phyloP scores from a whole-genome alignment of 1,284 basidiomycete species.

The Ganoderma sinense region DNA sequence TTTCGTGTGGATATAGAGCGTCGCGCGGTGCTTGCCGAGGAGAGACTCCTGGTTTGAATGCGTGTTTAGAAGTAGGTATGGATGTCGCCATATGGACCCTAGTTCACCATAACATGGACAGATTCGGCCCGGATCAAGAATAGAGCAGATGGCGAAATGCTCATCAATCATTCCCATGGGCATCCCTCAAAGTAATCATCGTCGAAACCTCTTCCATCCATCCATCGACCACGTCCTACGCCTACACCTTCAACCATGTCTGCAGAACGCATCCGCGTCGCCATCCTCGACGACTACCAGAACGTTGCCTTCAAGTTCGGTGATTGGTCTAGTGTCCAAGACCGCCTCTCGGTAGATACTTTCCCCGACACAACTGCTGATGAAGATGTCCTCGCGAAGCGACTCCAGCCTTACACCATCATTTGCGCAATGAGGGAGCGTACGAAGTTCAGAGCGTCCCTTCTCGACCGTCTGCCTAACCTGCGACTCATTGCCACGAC shows the following conservation, averaged over 20 bases:
- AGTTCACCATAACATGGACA: constrained; percentile 11
- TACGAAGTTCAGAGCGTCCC: constrained; percentile 58
- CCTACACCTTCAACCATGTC: constrained; percentile 20
- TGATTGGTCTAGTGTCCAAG: constrained; percentile 57
- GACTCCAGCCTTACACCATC: constrained; percentile 60
- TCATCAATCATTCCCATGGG: constrained; percentile 11
- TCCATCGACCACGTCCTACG: not conserved
- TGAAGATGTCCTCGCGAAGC: constrained; percentile 55
- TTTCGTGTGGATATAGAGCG: not conserved
- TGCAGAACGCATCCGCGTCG: constrained; percentile 43
- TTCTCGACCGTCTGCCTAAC: constrained; percentile 64
- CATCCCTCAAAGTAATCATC: not conserved
- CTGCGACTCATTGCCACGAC: constrained; percentile 68
- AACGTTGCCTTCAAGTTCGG: constrained; percentile 55
- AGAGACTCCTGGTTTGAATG: not conserved
- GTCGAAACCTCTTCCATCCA: not conserved
- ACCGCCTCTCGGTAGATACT: constrained; percentile 51
- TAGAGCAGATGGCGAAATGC: constrained; percentile 11
- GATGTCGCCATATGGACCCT: constrained; percentile 21
- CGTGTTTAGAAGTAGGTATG: constrained; percentile 7
- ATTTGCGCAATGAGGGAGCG: constrained; percentile 76
- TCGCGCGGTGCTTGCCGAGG: not conserved
- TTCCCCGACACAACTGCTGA: constrained; percentile 60
- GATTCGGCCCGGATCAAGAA: constrained; percentile 13
- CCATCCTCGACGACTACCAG: constrained; percentile 74